Conservation (phyloP, 1,284 basidiomycete species). For the Ustilago loliicola region DNA sequence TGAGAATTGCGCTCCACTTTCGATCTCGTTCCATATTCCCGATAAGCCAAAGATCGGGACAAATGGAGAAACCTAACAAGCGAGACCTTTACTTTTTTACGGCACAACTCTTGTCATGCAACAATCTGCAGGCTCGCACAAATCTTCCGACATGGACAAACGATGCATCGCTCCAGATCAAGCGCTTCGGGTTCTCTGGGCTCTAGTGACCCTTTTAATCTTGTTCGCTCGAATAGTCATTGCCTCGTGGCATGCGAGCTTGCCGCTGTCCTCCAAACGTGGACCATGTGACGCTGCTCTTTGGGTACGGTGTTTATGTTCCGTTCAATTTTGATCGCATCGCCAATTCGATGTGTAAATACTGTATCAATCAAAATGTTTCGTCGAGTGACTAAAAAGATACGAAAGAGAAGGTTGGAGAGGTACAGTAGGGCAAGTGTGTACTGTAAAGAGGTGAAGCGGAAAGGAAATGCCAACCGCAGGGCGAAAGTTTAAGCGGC, state of each 20-base stretch:
- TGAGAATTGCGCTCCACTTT: slow-evolving; percentile 11
- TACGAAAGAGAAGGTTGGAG: too few relatives aligned
- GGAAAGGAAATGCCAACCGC: too few relatives aligned
- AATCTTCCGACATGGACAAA: neutral
- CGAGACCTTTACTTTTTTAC: neutral
- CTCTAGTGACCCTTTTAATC: slow-evolving; percentile 26
- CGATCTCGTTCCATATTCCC: neutral
- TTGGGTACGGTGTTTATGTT: too few relatives aligned
- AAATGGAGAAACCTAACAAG: neutral
- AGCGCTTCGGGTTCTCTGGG: slow-evolving; percentile 50
- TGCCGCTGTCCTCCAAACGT: slow-evolving; percentile 4
- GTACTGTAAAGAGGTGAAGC: too few relatives aligned
- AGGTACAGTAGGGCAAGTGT: too few relatives aligned
- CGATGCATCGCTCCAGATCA: slow-evolving; percentile 25
- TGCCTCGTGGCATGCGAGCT: neutral
- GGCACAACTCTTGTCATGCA: neutral
- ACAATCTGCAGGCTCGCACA: neutral
- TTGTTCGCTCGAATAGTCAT: neutral
- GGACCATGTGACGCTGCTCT: neutral
- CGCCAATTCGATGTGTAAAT: too few relatives aligned
- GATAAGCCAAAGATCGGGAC: neutral
- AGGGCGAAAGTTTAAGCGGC: too few relatives aligned
- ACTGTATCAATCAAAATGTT: too few relatives aligned
- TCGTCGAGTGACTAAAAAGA: too few relatives aligned
- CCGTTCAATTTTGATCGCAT: too few relatives aligned